phyloP scores from a whole-genome alignment of 768 basidiomycete genomes.

The Gloeopeniophorella convolvens region DNA sequence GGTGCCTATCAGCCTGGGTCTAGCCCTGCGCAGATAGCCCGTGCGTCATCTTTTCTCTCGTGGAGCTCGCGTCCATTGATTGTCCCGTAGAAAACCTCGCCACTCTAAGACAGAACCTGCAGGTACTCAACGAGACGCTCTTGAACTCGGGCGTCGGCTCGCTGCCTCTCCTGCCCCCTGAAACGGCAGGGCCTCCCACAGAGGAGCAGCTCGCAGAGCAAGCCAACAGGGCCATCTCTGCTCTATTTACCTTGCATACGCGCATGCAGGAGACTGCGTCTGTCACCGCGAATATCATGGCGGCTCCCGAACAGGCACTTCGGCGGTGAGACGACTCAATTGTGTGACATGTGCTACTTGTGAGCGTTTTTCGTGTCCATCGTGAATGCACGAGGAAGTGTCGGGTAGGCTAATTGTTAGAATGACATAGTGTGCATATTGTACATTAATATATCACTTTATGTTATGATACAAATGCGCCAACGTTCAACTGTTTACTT shows the following conservation, averaged over 20 bases:
- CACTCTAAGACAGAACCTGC: constrained; percentile 11
- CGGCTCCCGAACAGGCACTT: constrained; percentile 6
- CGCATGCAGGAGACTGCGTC: constrained; percentile 15
- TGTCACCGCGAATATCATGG: constrained; percentile 17
- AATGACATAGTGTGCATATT: neutral
- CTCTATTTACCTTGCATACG: constrained; percentile 7
- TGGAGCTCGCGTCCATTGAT: neutral
- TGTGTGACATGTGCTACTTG: no score
- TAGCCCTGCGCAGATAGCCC: constrained; percentile 12
- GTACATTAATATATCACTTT: neutral
- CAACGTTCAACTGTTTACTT: neutral
- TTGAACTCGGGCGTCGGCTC: constrained; percentile 16
- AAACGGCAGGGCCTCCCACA: constrained; percentile 4
- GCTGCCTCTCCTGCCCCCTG: constrained; percentile 16
- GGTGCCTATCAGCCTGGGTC: constrained; percentile 16
- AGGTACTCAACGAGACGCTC: constrained; percentile 6
- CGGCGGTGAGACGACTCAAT: constrained; percentile 1
- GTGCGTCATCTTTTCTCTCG: neutral
- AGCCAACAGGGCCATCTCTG: constrained; percentile 16
- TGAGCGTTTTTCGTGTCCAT: no score
- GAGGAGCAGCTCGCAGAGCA: constrained; percentile 17
- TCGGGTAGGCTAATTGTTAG: neutral
- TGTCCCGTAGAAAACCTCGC: constrained; percentile 7
- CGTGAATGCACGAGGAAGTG: neutral
- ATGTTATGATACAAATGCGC: neutral